phyloP scores from a whole-genome alignment of 2,329 filamentous ascomycete species.

The Fusarium musae region DNA sequence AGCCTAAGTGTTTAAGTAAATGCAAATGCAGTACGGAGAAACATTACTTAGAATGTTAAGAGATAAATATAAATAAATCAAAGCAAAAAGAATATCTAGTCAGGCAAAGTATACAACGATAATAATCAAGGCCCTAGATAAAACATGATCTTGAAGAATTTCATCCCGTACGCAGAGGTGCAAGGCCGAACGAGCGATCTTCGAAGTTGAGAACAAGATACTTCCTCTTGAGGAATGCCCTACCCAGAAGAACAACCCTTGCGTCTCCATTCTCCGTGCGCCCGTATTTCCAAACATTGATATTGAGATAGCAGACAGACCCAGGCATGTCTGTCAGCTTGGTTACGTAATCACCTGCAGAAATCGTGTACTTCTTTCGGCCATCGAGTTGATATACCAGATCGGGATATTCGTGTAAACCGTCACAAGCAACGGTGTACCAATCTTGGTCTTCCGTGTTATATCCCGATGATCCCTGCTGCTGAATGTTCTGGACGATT shows the following conservation, averaged over 20 bases:
- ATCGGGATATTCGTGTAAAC: neutral
- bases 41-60: neutral
- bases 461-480: neutral
- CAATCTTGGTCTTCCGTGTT: neutral
- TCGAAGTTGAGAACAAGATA: constrained; percentile 7
- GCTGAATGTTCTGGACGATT: neutral
- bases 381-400: constrained; percentile 1
- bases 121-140: neutral
- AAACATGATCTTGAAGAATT: neutral
- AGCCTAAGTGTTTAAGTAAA: neutral
- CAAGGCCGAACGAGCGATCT: neutral
- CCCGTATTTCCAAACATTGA: constrained; percentile 4
- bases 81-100: neutral
- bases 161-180: neutral
- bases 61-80: neutral
- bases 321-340: neutral
- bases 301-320: neutral
- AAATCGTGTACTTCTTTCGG: neutral
- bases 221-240: neutral
- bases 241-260: neutral
- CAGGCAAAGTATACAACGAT: neutral
- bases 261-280: neutral
- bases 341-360: neutral
- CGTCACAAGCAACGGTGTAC: neutral
- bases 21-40: neutral